These are phyloP conservation scores for Neopestalotiopsis rosae DNA, from an alignment of 2,329 filamentous ascomycete genomes.

Conservation along the genomic window DNA sequence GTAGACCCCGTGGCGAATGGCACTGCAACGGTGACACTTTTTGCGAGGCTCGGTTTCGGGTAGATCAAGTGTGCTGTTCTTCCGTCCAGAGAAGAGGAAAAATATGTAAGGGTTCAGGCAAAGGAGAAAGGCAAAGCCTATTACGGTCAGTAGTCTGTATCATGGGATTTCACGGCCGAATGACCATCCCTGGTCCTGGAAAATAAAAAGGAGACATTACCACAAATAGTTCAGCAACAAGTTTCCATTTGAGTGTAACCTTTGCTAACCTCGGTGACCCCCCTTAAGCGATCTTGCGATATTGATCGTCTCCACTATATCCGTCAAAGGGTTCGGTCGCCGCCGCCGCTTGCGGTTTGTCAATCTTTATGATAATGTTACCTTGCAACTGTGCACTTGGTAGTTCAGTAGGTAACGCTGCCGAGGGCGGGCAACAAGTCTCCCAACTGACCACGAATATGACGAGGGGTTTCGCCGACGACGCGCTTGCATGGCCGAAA, in stretches of 20 bases:
- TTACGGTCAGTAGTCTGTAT: neutral
- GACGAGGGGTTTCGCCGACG: neutral
- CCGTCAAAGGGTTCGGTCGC: neutral
- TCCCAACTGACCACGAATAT: neutral
- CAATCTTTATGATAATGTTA: neutral
- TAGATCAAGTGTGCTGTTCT: neutral
- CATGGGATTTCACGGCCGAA: neutral
- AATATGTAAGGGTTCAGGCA: neutral
- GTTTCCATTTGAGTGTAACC: constrained; percentile 7
- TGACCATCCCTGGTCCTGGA: neutral
- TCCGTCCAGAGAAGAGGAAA: neutral
- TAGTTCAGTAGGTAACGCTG: neutral
- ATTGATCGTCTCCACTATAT: neutral
- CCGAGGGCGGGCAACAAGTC: neutral
- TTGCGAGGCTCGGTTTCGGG: neutral
- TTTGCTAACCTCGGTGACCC: neutral
- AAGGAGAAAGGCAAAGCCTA: neutral
- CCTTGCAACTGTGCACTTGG: neutral
- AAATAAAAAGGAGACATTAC: constrained; percentile 3
- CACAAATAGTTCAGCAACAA: constrained; percentile 1
- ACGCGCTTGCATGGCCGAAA: constrained; percentile 4
- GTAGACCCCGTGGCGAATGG: neutral
- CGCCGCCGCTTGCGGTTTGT: neutral
- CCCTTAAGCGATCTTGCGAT: neutral
- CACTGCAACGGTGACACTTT: neutral